A percentile compares a stretch with the other conserved stretches of the same genome.
phyloP scores from a whole-genome alignment of 2,329 filamentous ascomycete genomes.

The Karstenula rhodostoma region DNA sequence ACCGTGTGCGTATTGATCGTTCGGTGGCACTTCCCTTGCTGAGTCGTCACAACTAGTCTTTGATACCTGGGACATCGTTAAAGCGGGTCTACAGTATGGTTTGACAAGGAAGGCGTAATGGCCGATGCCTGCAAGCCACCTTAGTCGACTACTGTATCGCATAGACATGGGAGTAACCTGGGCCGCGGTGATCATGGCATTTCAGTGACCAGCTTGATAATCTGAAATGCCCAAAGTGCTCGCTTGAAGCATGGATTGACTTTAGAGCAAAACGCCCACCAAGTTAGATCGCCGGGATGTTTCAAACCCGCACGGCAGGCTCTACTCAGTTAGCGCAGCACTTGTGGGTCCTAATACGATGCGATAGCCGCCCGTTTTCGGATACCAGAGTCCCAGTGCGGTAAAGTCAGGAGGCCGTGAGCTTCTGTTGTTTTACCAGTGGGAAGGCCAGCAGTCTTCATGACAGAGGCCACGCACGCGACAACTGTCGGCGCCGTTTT shows the following conservation, averaged over 20 bases:
- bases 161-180: slow-evolving; percentile 11
- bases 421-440: slow-evolving; percentile 28
- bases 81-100: neutral
- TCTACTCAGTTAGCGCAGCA: slow-evolving; percentile 28
- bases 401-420: slow-evolving; percentile 20
- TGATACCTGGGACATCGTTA: slow-evolving; percentile 10
- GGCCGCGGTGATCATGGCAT: slow-evolving; percentile 6
- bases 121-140: neutral
- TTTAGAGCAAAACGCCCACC: slow-evolving; percentile 27
- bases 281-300: slow-evolving; percentile 27
- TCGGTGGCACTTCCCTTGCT: slow-evolving; percentile 11
- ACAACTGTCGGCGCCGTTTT: neutral
- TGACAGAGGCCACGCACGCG: slow-evolving; percentile 11
- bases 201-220: slow-evolving; percentile 36
- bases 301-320: slow-evolving; percentile 27
- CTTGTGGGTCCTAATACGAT: slow-evolving; percentile 26
- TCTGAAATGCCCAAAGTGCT: slow-evolving; percentile 26
- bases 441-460: slow-evolving; percentile 14
- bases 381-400: slow-evolving; percentile 28
- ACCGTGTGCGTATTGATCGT: slow-evolving; percentile 13
- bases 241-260: slow-evolving; percentile 34
- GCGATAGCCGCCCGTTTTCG: slow-evolving; percentile 26
- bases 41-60: slow-evolving; percentile 10
- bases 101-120: neutral
- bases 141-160: neutral